Percentiles rank a stretch among this genome's conserved stretches.
phyloP scores from a whole-genome alignment of 257 asterid genomes.

The Echites panduratus region DNA sequence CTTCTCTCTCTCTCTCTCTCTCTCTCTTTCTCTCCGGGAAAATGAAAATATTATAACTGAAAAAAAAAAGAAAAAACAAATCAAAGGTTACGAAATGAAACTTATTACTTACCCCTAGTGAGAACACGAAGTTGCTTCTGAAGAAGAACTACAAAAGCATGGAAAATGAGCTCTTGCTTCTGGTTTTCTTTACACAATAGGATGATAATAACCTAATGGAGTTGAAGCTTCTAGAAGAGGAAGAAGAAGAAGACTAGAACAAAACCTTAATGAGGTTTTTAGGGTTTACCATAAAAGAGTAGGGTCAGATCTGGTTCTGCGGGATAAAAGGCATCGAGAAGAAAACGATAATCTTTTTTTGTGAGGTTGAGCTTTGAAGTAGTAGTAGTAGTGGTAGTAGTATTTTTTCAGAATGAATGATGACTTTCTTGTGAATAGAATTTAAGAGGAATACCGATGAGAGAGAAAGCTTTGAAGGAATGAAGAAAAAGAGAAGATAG shows the following conservation, averaged over 20 bases:
- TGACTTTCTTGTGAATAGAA: slow-evolving; percentile 67
- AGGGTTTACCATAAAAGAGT: slow-evolving; percentile 18
- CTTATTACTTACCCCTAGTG: not conserved
- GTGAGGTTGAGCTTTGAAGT: not conserved
- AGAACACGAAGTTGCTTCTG: not conserved
- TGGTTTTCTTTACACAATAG: not conserved
- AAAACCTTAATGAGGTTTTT: not conserved
- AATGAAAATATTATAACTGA: not conserved
- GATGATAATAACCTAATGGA: not conserved
- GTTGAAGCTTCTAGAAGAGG: slow-evolving; percentile 3
- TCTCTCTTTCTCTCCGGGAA: not conserved
- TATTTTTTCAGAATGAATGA: slow-evolving; percentile 17
- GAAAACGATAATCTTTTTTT: slow-evolving; percentile 3
- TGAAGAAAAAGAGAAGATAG: slow-evolving; percentile 7
- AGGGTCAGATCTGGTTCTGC: slow-evolving; percentile 38
- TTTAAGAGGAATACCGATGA: slow-evolving; percentile 40
- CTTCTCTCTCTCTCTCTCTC: not conserved
- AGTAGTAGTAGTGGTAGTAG: not conserved
- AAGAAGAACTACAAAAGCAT: not conserved
- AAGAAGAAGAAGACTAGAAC: not conserved
- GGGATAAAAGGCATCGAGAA: slow-evolving; percentile 5
- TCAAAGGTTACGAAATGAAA: slow-evolving; percentile 1
- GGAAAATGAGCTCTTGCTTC: not conserved
- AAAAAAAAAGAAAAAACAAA: not conserved
- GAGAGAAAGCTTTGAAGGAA: not conserved